These are phyloP conservation scores for Aspergillus funiculosus DNA, from an alignment of 495 filamentous ascomycete genomes.

Conservation along the genomic window DNA sequence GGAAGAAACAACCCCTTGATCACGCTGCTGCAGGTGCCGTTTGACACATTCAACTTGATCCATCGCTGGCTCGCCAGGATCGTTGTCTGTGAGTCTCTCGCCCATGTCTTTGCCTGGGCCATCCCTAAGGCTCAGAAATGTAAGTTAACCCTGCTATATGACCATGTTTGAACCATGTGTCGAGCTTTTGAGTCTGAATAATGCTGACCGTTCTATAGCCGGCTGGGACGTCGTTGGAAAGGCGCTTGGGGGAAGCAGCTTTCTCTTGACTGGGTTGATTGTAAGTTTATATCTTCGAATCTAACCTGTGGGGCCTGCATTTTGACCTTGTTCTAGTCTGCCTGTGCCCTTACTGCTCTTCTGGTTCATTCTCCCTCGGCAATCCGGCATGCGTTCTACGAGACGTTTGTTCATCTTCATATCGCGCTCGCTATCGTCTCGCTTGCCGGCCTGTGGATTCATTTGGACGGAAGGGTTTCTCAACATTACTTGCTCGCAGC, in stretches of 20 bases:
- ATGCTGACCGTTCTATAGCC: conserved; percentile 23
- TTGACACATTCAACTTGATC: conserved; percentile 72
- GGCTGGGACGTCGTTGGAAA: conserved; percentile 57
- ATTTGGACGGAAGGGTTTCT: conserved; percentile 61
- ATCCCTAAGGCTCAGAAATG: conserved; percentile 59
- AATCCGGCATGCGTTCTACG: conserved; percentile 90
- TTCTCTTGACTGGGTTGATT: conserved; percentile 53
- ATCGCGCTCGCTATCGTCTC: conserved; percentile 59
- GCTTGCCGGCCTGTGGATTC: conserved; percentile 64
- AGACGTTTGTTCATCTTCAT: conserved; percentile 83
- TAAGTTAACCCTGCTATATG: conserved; percentile 16
- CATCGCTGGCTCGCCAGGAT: conserved; percentile 77
- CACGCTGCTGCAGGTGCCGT: conserved; percentile 57
- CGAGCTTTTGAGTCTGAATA: neutral
- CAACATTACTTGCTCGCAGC: conserved; percentile 61
- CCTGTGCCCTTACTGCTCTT: conserved; percentile 48
- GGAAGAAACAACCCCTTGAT: conserved; percentile 69
- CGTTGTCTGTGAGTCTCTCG: conserved; percentile 57
- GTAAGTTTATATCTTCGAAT: conserved; percentile 30
- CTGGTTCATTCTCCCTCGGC: conserved; percentile 64
- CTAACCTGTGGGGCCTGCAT: neutral
- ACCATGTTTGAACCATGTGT: neutral
- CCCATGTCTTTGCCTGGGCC: conserved; percentile 60
- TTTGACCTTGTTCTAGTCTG: conserved; percentile 30
- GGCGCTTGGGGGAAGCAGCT: conserved; percentile 45